A percentile compares a stretch with the other conserved stretches of the same genome.
phyloP scores from a whole-genome alignment of 306 rosid species.

The Quercus agrifolia region DNA sequence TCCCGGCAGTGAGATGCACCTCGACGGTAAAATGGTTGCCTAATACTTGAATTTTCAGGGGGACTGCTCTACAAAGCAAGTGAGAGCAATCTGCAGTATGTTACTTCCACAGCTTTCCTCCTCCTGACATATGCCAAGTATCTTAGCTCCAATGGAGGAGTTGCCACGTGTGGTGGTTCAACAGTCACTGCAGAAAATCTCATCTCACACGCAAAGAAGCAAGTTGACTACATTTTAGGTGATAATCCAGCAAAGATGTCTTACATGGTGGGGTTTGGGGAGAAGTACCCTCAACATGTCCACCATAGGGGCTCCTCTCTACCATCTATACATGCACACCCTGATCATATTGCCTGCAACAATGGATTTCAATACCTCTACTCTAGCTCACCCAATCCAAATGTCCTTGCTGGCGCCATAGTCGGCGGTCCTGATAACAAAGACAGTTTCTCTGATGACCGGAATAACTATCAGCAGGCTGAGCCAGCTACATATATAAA shows the following conservation, averaged over 20 bases:
- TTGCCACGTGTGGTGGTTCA: conserved; percentile 45
- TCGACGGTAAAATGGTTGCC: not conserved
- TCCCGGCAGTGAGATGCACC: not conserved
- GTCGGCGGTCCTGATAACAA: conserved; percentile 86
- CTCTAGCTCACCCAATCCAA: conserved; percentile 65
- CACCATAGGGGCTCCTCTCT: conserved; percentile 87
- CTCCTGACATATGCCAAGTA: conserved; percentile 62
- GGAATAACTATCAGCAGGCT: conserved; percentile 74
- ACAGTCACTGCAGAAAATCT: conserved; percentile 40
- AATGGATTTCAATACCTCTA: conserved; percentile 54
- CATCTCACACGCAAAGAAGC: conserved; percentile 53
- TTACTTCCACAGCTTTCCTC: conserved; percentile 60
- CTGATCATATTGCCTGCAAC: conserved; percentile 44
- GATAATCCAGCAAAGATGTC: conserved; percentile 66
- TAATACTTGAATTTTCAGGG: conserved; percentile 36
- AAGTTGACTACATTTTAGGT: conserved; percentile 82
- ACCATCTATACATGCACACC: conserved; percentile 46
- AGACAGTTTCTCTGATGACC: conserved; percentile 65
- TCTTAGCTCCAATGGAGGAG: conserved; percentile 37
- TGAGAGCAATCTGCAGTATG: conserved; percentile 81
- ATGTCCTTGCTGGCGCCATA: conserved; percentile 68
- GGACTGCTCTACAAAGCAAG: conserved; percentile 74
- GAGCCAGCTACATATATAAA: conserved; percentile 93
- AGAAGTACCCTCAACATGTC: conserved; percentile 52
- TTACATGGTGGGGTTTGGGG: conserved; percentile 87